phyloP scores from a whole-genome alignment of 75 land plant genomes.

The Picea sitchensis region DNA sequence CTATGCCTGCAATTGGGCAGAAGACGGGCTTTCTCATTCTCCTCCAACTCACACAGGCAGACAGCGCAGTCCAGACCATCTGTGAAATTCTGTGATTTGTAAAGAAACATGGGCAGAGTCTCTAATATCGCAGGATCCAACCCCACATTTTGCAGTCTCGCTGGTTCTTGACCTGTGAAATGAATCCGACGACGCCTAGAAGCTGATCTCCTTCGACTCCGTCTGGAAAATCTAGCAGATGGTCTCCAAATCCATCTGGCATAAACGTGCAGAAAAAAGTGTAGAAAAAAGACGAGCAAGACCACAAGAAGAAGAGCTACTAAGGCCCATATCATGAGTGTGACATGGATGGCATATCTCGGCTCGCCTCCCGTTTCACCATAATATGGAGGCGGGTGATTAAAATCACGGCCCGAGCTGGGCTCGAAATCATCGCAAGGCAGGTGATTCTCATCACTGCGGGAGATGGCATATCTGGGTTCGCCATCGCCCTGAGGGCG shows the following conservation, averaged over 20 bases:
- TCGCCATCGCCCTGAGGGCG: no score
- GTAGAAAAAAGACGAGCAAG: slow-evolving; percentile 24
- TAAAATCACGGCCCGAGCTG: no score
- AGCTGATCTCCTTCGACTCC: slow-evolving; percentile 6
- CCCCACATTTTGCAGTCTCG: slow-evolving; percentile 11
- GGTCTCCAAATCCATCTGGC: slow-evolving; percentile 44
- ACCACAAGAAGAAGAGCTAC: slow-evolving; percentile 33
- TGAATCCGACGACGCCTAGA: background rate
- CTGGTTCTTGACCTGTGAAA: background rate
- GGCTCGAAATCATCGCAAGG: no score
- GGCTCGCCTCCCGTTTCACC: no score
- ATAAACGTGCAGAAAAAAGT: slow-evolving; percentile 30
- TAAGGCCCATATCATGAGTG: slow-evolving; percentile 34
- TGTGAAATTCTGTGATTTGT: background rate
- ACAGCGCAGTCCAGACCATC: slow-evolving; percentile 41
- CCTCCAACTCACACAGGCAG: slow-evolving; percentile 59
- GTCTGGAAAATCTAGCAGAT: background rate
- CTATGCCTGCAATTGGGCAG: slow-evolving; percentile 53
- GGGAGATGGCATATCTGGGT: no score
- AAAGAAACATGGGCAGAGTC: slow-evolving; percentile 48
- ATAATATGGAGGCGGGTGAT: no score
- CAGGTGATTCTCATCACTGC: no score
- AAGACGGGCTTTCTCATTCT: slow-evolving; percentile 35
- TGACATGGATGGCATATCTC: slow-evolving; percentile 12
- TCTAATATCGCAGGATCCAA: slow-evolving; percentile 33